Conservation (phyloP, 2,329 filamentous ascomycete genomes). For the Byssothecium circinans region DNA sequence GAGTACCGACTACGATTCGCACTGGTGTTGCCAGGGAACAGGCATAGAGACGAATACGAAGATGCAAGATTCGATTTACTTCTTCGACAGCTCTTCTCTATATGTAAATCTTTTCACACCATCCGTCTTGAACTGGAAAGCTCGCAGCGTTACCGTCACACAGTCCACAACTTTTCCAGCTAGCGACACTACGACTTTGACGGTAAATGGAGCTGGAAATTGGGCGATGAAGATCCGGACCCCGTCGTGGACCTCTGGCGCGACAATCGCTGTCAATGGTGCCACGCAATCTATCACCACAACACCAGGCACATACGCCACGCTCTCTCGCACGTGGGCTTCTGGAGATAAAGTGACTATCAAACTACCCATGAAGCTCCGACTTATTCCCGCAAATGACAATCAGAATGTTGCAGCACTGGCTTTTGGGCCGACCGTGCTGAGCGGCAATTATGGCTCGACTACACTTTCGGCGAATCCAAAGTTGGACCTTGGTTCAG, state of each 20-base stretch:
- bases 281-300: slow-evolving; percentile 23
- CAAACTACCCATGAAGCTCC: slow-evolving; percentile 51
- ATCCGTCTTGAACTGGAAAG: slow-evolving; percentile 50
- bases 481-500: slow-evolving; percentile 16
- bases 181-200: slow-evolving; percentile 45
- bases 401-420: slow-evolving; percentile 48
- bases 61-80: slow-evolving; percentile 57
- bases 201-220: slow-evolving; percentile 37
- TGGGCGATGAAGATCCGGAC: slow-evolving; percentile 51
- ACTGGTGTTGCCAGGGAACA: slow-evolving; percentile 60
- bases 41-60: slow-evolving; percentile 58
- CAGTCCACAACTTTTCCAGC: slow-evolving; percentile 52
- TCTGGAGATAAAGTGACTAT: slow-evolving; percentile 50
- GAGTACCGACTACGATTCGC: slow-evolving; percentile 57
- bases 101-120: slow-evolving; percentile 56
- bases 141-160: slow-evolving; percentile 44
- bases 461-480: slow-evolving; percentile 13
- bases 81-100: slow-evolving; percentile 45
- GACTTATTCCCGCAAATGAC: slow-evolving; percentile 52
- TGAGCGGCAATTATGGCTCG: slow-evolving; percentile 51
- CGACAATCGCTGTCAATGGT: slow-evolving; percentile 49
- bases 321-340: slow-evolving; percentile 47
- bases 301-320: slow-evolving; percentile 47
- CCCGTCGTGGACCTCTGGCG: slow-evolving; percentile 49
- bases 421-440: slow-evolving; percentile 51